Evolutionary conservation across 805 yeast genomes (phyloP).

Genomic region (Starmerella kuoi): DNA sequence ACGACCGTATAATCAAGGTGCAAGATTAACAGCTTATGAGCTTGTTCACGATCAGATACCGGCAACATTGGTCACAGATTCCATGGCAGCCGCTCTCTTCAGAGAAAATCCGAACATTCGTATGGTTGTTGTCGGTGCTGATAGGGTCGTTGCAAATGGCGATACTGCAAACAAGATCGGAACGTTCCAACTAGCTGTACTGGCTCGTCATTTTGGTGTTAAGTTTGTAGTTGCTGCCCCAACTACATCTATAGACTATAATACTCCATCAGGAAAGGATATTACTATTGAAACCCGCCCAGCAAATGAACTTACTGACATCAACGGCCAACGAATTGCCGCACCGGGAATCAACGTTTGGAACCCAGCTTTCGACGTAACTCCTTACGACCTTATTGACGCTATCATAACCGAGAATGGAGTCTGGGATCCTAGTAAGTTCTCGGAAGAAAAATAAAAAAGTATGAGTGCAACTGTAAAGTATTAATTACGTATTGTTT

Average conservation of each 20-base stretch:
- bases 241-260: conserved; percentile 70
- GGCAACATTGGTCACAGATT: conserved; percentile 77
- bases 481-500: too few relatives aligned
- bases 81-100: conserved; percentile 75
- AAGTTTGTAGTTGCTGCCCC: conserved; percentile 94
- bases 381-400: conserved; percentile 72
- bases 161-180: conserved; percentile 97
- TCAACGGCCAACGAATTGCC: conserved; percentile 65
- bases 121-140: conserved; percentile 89
- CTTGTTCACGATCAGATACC: conserved; percentile 77
- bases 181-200: conserved; percentile 72
- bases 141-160: conserved; percentile 82
- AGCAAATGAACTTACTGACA: conserved; percentile 58
- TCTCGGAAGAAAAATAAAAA: too few relatives aligned
- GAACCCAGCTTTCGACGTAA: conserved; percentile 95
- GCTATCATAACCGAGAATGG: conserved; percentile 79
- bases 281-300: conserved; percentile 86
- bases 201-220: conserved; percentile 56
- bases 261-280: conserved; percentile 53
- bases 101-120: conserved; percentile 54
- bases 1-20: conserved; percentile 94
- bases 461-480: too few relatives aligned
- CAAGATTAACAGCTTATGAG: conserved; percentile 84
- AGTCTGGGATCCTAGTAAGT: conserved; percentile 22
- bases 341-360: conserved; percentile 78